Base-by-base conservation (phyloP, 768 basidiomycete genomes). In the Suillus americanus region DNA sequence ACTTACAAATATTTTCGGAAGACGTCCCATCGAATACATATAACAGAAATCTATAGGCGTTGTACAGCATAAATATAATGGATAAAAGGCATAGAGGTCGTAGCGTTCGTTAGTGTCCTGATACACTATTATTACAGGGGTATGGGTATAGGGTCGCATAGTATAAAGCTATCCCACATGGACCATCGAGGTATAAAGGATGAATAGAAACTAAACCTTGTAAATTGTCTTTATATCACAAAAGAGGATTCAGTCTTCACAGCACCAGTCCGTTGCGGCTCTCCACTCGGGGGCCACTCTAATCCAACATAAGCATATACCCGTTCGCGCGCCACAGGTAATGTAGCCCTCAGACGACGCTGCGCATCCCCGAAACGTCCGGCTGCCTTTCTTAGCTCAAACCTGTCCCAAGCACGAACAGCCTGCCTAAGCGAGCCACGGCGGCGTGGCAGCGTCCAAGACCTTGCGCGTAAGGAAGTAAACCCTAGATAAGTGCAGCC, bases 231-330 rank as follows among this genome's bases (percentile, higher is more conserved):
- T 5, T 51, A 51, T 20, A 33, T 20, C 53, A 54, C 4, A 28
- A 28, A 33, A 54, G 53, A 33, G 18, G 20, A 20, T 33, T 54
- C 30, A 33, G 30, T 20, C 53, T 33, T 6, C 23, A 51, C 25
- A 54, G 18, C 53, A 54, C 18, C 53, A 54, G 53, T 54, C 53
- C 10, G 20, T 1, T 54, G 53, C 12, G 20, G 53, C 30, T 33
- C 53, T 33, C 18, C 53, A 33, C 18, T 12, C 5, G 30, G 53
- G 30, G 20, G 18, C 20, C 20, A 33, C 30, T 54, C 53, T 33
- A 65, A n/a, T 30, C 74, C 75, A n/a, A 75, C 74, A 55, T 76
- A 75, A n/a, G 75, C 66, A 61, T 75, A 74, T 4, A 76, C 75
- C 12, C 67, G 66, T 9, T 73, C 74, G 8, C 72, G 65, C 28